Percentiles rank a stretch among this genome's conserved stretches.
Evolutionary conservation across 495 filamentous ascomycete genomes (phyloP).

Genomic region (Annulohypoxylon stygium): DNA sequence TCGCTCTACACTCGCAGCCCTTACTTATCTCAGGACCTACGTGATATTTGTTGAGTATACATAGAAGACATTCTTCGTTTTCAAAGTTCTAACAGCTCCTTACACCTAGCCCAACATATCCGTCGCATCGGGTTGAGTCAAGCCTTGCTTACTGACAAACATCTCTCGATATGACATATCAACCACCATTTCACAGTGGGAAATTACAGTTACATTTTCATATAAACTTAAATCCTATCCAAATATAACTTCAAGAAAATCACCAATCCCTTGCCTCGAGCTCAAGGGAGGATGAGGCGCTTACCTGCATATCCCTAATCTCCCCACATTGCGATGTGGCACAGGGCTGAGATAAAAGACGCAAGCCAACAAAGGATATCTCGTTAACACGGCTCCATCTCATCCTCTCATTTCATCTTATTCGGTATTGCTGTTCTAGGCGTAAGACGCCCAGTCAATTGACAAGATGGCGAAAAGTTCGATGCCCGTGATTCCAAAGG

Average conservation of each 20-base stretch:
- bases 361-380: background rate
- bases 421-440: background rate
- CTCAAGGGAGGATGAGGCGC: constrained; percentile 18
- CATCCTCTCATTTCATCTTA: constrained; percentile 1
- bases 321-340: background rate
- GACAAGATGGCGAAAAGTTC: constrained; percentile 47
- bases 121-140: background rate
- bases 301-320: background rate
- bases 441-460: background rate
- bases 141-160: background rate
- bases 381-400: background rate
- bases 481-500: constrained; percentile 48
- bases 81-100: background rate
- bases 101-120: background rate
- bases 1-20: constrained; percentile 7
- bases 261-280: background rate
- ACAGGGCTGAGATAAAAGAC: background rate
- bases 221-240: background rate
- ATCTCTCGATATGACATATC: background rate
- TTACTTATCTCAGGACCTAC: background rate
- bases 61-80: background rate
- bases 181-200: background rate
- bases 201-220: background rate
- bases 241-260: constrained; percentile 5
- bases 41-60: background rate